phyloP scores from a whole-genome alignment of 352 stramenopile species.

The Globisporangium viniferum region DNA sequence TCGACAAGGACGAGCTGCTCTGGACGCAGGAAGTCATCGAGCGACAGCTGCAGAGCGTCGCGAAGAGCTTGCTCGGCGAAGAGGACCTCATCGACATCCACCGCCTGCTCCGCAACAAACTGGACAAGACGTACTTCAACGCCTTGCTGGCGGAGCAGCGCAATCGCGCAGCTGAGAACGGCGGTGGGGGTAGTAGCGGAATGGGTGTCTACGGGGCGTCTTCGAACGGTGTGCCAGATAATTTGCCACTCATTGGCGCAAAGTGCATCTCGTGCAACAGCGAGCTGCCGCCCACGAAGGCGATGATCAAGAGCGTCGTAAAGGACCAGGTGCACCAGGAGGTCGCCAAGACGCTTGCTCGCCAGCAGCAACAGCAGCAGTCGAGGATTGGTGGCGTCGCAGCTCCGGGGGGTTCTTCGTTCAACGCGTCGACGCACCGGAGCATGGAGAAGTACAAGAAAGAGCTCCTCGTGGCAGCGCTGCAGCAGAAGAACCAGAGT shows the following conservation, averaged over 20 bases:
- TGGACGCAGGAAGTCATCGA: slow-evolving; percentile 75
- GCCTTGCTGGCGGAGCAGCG: slow-evolving; percentile 46
- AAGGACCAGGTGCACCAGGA: slow-evolving; percentile 62
- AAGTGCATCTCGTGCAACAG: slow-evolving; percentile 74
- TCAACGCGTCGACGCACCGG: slow-evolving; percentile 57
- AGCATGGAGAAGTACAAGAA: slow-evolving; percentile 72
- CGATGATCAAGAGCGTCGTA: slow-evolving; percentile 55
- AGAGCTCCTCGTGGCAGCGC: slow-evolving; percentile 42
- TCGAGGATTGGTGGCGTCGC: not conserved
- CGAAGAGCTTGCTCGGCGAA: slow-evolving; percentile 60
- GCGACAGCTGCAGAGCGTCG: slow-evolving; percentile 59
- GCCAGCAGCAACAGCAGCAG: slow-evolving; percentile 25
- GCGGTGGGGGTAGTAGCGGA: slow-evolving; percentile 1
- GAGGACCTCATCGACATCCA: slow-evolving; percentile 63
- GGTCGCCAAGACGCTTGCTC: slow-evolving; percentile 43
- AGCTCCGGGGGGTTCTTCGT: slow-evolving; percentile 19
- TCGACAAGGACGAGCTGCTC: slow-evolving; percentile 73
- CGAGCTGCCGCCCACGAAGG: slow-evolving; percentile 57
- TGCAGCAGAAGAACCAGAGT: slow-evolving; percentile 42
- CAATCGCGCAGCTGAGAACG: slow-evolving; percentile 23
- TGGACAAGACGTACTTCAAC: slow-evolving; percentile 62
- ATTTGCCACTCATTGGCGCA: slow-evolving; percentile 36
- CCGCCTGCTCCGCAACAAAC: slow-evolving; percentile 44
- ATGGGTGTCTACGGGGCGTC: not conserved
- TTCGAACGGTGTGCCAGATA: slow-evolving; percentile 9